A percentile compares a stretch with the other conserved stretches of the same genome.
phyloP scores from a whole-genome alignment of 164 flowering plant genomes.

The Umbellularia californica region DNA sequence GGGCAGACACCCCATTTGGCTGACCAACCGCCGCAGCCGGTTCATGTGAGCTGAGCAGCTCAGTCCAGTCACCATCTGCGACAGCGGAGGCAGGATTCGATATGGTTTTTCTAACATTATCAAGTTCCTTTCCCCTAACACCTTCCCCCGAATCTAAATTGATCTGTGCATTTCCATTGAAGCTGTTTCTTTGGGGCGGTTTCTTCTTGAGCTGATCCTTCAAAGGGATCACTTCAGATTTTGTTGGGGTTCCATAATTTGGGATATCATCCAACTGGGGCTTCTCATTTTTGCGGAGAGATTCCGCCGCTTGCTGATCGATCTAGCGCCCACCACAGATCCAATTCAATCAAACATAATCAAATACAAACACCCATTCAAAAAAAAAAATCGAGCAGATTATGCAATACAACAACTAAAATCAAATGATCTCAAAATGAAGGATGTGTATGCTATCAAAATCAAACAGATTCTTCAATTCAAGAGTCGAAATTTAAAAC shows the following conservation, averaged over 20 bases:
- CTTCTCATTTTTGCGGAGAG: slow-evolving; percentile 61
- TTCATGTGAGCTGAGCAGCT: slow-evolving; percentile 54
- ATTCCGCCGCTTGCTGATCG: slow-evolving; percentile 95
- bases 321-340: slow-evolving; percentile 37
- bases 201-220: slow-evolving; percentile 89
- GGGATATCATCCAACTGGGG: slow-evolving; percentile 28
- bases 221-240: slow-evolving; percentile 41
- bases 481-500: background rate
- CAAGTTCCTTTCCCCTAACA: background rate
- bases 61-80: slow-evolving; percentile 82
- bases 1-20: slow-evolving; percentile 39
- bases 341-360: background rate
- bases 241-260: slow-evolving; percentile 21
- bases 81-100: slow-evolving; percentile 20
- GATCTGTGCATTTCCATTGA: slow-evolving; percentile 16
- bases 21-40: slow-evolving; percentile 16
- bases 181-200: slow-evolving; percentile 25
- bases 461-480: too few species aligned
- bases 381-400: too few species aligned
- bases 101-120: slow-evolving; percentile 1
- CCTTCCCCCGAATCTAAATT: slow-evolving; percentile 17
- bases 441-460: too few species aligned
- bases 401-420: too few species aligned
- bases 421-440: too few species aligned
- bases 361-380: background rate